phyloP scores from a whole-genome alignment of 352 stramenopile genomes.

The Globisporangium iwayamae region DNA sequence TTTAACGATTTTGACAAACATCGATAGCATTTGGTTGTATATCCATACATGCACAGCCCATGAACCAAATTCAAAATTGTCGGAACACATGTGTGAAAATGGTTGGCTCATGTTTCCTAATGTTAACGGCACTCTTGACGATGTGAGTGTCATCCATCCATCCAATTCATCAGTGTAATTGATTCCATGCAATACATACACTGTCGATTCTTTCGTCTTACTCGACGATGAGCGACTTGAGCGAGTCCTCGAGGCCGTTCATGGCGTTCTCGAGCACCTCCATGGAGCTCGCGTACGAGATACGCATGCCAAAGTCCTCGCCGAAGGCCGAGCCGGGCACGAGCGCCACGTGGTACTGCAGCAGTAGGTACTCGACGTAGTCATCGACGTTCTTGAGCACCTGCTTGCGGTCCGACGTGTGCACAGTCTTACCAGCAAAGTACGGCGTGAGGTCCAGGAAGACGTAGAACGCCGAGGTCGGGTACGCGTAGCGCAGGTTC shows the following conservation, averaged over 20 bases:
- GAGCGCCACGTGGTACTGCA: constrained; percentile 87
- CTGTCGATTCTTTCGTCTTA: constrained; percentile 8
- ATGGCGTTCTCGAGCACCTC: constrained; percentile 71
- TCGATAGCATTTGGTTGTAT: background rate
- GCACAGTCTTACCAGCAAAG: constrained; percentile 60
- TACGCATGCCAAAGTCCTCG: constrained; percentile 87
- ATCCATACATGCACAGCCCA: background rate
- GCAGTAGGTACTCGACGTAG: constrained; percentile 92
- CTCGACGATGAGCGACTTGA: constrained; percentile 50
- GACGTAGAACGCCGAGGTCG: constrained; percentile 95
- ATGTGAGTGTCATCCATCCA: background rate
- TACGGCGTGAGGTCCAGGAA: constrained; percentile 89
- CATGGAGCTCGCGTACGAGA: constrained; percentile 95
- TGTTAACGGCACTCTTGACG: background rate
- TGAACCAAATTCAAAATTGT: background rate
- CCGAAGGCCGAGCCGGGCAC: constrained; percentile 96
- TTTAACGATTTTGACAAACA: background rate
- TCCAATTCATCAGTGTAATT: background rate
- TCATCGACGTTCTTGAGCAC: constrained; percentile 46
- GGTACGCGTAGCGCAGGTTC: constrained; percentile 78
- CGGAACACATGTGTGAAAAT: background rate
- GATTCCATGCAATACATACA: background rate
- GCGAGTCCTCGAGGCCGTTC: constrained; percentile 50
- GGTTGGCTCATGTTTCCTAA: background rate
- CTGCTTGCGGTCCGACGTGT: constrained; percentile 23